Evolutionary conservation across 805 yeast genomes (phyloP).

Genomic region (Blastobotrys attinorum): DNA sequence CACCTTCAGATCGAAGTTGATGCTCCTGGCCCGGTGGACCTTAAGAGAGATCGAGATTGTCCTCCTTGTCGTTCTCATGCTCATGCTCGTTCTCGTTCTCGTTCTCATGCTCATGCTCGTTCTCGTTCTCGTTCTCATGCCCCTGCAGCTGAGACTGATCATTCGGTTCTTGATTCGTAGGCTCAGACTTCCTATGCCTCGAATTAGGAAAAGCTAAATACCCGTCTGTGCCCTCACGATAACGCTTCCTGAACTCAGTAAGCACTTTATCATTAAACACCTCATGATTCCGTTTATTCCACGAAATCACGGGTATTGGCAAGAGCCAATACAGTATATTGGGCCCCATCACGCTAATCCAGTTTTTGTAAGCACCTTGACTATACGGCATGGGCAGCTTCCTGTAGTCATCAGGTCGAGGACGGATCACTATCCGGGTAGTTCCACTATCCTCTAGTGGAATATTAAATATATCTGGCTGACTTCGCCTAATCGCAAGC

Average conservation of each 20-base stretch:
- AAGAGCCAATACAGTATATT: conserved; percentile 23
- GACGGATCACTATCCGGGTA: conserved; percentile 38
- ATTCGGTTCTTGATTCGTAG: no score
- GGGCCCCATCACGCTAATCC: conserved; percentile 26
- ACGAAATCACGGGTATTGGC: conserved; percentile 12
- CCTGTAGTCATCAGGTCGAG: conserved; percentile 30
- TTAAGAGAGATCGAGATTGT: no score
- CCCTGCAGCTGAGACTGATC: no score
- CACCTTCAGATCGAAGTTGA: no score
- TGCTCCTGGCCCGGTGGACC: no score
- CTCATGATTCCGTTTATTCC: not conserved
- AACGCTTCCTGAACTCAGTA: conserved; percentile 12
- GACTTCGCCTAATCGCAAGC: conserved; percentile 10
- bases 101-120: no score
- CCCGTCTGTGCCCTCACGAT: conserved; percentile 12
- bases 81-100: no score
- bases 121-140: no score
- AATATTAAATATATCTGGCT: conserved; percentile 28
- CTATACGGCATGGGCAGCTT: conserved; percentile 22
- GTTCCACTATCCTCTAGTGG: conserved; percentile 27
- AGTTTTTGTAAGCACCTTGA: conserved; percentile 22
- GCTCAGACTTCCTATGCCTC: not conserved
- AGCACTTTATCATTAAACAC: conserved; percentile 13
- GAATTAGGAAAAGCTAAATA: not conserved
- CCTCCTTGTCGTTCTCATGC: no score